Percentiles rank a stretch among this genome's conserved stretches.
Conservation (phyloP, 495 filamentous ascomycete genomes). For the Chaetomium fimeti region DNA sequence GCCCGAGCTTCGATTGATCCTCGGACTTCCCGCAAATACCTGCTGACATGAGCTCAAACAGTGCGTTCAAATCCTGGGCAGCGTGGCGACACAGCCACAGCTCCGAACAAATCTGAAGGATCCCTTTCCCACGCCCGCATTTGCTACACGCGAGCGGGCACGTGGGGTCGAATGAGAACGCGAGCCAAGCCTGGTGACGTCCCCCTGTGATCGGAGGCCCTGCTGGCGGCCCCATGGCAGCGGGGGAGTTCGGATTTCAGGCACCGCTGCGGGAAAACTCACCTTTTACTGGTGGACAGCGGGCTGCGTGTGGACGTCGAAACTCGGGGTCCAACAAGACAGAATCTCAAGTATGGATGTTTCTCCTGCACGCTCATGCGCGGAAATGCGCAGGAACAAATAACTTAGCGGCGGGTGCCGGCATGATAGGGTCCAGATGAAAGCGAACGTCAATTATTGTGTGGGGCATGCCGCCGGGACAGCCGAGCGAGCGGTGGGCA, state of each 20-base stretch:
- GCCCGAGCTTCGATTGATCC: too few relatives aligned
- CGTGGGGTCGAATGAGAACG: conserved; percentile 22
- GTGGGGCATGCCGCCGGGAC: not conserved
- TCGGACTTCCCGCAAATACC: too few relatives aligned
- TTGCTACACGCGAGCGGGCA: not conserved
- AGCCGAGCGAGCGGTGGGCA: not conserved
- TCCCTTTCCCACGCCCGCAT: not conserved
- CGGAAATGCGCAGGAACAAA: not conserved
- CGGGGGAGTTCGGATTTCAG: conserved; percentile 3
- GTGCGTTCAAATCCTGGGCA: too few relatives aligned
- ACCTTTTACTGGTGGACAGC: not conserved
- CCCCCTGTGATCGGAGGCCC: conserved; percentile 7
- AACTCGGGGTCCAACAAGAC: not conserved
- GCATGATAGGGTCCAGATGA: not conserved
- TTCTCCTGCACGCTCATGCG: not conserved
- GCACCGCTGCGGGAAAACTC: not conserved
- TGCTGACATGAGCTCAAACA: too few relatives aligned
- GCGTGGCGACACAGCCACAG: conserved; percentile 1
- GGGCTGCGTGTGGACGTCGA: not conserved
- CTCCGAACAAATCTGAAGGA: not conserved
- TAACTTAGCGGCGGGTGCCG: not conserved
- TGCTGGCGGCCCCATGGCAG: not conserved
- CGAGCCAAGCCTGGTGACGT: conserved; percentile 10
- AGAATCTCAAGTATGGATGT: not conserved
- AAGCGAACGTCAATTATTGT: too few relatives aligned